These are phyloP conservation scores for Vanrija humicola DNA, from an alignment of 1,284 basidiomycete species.

Conservation along the genomic window DNA sequence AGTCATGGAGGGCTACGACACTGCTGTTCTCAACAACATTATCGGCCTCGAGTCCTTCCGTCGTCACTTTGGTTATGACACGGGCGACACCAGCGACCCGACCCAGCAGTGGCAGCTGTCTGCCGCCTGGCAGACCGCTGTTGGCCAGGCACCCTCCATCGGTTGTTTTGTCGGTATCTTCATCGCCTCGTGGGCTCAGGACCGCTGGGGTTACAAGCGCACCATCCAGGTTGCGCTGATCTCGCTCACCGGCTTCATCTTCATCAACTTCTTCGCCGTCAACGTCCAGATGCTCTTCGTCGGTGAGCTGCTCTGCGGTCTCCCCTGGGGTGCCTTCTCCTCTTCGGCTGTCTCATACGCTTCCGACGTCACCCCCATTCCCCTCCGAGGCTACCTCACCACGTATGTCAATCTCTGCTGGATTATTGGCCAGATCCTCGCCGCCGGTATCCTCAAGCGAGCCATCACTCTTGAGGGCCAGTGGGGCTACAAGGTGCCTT, in stretches of 20 bases:
- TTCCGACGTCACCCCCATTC: slow-evolving; percentile 42
- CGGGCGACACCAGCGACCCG: background rate
- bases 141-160: slow-evolving; percentile 15
- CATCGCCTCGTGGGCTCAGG: slow-evolving; percentile 19
- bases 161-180: slow-evolving; percentile 31
- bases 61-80: slow-evolving; percentile 10
- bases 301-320: slow-evolving; percentile 15
- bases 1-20: slow-evolving; percentile 26
- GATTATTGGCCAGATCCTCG: slow-evolving; percentile 32
- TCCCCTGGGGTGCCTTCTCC: slow-evolving; percentile 47
- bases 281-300: slow-evolving; percentile 27
- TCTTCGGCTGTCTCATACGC: slow-evolving; percentile 35
- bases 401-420: slow-evolving; percentile 47
- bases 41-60: slow-evolving; percentile 13
- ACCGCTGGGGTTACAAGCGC: background rate
- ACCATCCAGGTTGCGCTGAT: slow-evolving; percentile 22
- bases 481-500: slow-evolving; percentile 45
- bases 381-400: slow-evolving; percentile 41
- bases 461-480: slow-evolving; percentile 6
- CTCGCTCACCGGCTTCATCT: slow-evolving; percentile 22
- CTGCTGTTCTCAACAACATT: slow-evolving; percentile 18
- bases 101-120: slow-evolving; percentile 12
- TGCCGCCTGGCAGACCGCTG: slow-evolving; percentile 21
- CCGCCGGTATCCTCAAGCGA: slow-evolving; percentile 32
- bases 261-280: slow-evolving; percentile 32